Evolutionary conservation across 2,329 filamentous ascomycete genomes (phyloP), one percentile per base, ranked within the genome.

Genomic region (Hortaea werneckii): DNA sequence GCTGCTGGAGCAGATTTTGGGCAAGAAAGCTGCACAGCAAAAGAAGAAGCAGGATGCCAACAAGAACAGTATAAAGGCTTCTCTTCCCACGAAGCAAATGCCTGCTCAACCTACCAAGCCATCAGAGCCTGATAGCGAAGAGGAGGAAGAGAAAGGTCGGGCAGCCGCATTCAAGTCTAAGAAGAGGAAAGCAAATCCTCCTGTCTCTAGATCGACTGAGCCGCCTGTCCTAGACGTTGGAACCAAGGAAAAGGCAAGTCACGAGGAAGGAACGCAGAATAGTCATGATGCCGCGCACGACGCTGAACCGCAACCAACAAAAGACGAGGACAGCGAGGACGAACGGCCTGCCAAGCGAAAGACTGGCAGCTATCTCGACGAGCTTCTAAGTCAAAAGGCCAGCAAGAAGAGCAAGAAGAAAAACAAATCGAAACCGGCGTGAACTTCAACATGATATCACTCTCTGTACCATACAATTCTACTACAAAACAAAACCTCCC

Each of bases 291-390:
- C 12, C 27, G 32, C 32, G 32, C 4, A 35, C n/a, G 9, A 35
- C 8, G 32, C 32, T 35, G 9, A 35, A n/a, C 8, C 9, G n/a
- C n/a, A 9, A 35, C 9, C 8, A 9, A 2, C 32, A n/a, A n/a
- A 9, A 9, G 44, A 42, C 5, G 5, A 29, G 5, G 41, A 37
- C 8, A 10, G 6, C 8, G 43, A 57, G 27, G 38, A 34, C 11
- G 29, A 42, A 20, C 49, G 42, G n/a, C 45, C 50, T 6, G 44
- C 53, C 20, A 61, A 58, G 28, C 72, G 68, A 52, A 67, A 68
- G 42, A 64, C 64, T 1, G 65, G 58, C 10, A 77, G 68, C 49
- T 79, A 74, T 54, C 62, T 80, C 26, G 77, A 80, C 57, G 73
- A 79, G 51, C 58, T 79, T 11, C 59, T 74, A 1, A 64, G 63